phyloP scores from a whole-genome alignment of 1,139 yeast genomes.

The Yamadazyma dushanensis region DNA sequence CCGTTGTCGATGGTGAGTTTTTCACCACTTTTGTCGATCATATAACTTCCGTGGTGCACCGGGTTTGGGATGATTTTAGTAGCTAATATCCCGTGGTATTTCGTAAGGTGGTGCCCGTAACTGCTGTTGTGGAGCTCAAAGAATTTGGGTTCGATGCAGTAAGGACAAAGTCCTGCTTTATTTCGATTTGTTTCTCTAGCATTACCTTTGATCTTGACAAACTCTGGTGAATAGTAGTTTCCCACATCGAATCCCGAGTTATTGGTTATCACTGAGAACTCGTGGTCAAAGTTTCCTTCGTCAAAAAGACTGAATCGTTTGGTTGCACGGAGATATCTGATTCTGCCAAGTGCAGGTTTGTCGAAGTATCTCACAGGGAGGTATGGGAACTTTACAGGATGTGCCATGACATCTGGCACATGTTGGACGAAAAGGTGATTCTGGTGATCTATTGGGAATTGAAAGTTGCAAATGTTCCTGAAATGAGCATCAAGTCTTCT shows the following conservation, averaged over 20 bases:
- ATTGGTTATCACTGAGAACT: conserved; percentile 5
- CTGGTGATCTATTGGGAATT: background rate
- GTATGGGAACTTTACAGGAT: background rate
- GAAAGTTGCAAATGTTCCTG: background rate
- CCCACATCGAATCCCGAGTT: conserved; percentile 5
- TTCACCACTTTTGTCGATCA: conserved; percentile 3
- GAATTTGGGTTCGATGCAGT: conserved; percentile 7
- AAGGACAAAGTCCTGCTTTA: conserved; percentile 10
- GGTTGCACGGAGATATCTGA: conserved; percentile 8
- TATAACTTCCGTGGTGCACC: conserved; percentile 7
- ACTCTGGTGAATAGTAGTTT: conserved; percentile 10
- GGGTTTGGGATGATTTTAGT: conserved; percentile 9
- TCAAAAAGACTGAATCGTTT: conserved; percentile 1
- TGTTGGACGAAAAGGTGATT: background rate
- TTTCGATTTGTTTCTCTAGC: background rate
- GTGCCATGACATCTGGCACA: conserved; percentile 5
- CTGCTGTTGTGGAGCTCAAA: conserved; percentile 8
- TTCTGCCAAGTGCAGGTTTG: background rate
- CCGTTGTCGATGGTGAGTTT: conserved; percentile 4
- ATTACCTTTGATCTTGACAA: conserved; percentile 3
- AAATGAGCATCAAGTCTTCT: conserved; percentile 2
- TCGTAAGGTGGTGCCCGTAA: conserved; percentile 9
- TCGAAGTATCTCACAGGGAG: background rate
- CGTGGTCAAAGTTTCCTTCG: background rate
- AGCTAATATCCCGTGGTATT: conserved; percentile 9